Conservation (phyloP, 75 land plant species). For the Picea sitchensis region DNA sequence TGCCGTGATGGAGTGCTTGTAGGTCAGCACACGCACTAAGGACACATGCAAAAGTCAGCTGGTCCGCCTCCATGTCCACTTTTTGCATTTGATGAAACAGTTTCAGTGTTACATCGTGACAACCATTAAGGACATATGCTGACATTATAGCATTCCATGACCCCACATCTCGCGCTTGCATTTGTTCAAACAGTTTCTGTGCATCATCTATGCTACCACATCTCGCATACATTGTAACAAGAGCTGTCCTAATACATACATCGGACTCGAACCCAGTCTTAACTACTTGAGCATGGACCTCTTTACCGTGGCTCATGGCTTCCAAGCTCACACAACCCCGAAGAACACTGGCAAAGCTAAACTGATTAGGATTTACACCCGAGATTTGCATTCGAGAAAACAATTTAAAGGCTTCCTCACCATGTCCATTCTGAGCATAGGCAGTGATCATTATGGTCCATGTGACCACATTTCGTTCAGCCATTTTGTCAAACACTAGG, state of each 20-base stretch:
- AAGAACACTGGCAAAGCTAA: constrained; percentile 46
- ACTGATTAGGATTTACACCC: constrained; percentile 15
- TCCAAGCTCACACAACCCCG: constrained; percentile 55
- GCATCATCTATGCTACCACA: constrained; percentile 57
- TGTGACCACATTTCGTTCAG: constrained; percentile 38
- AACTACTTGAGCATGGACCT: constrained; percentile 44
- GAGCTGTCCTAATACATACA: constrained; percentile 49
- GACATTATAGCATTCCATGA: constrained; percentile 70
- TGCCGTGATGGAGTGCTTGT: constrained; percentile 48
- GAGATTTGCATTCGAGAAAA: constrained; percentile 41
- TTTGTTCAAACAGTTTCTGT: constrained; percentile 22
- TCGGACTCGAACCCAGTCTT: constrained; percentile 31
- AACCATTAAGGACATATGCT: constrained; percentile 54
- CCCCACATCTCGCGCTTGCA: constrained; percentile 34
- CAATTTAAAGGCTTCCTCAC: constrained; percentile 26
- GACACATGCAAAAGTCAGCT: constrained; percentile 48
- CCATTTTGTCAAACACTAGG: constrained; percentile 39
- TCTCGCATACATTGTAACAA: constrained; percentile 64
- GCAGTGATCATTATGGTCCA: constrained; percentile 45
- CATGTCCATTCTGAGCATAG: constrained; percentile 35
- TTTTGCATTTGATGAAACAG: constrained; percentile 44
- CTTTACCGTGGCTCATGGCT: constrained; percentile 36
- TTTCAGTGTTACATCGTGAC: constrained; percentile 33
- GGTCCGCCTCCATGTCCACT: constrained; percentile 34
- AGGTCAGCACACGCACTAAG: constrained; percentile 52